Conservation (phyloP, 495 filamentous ascomycete genomes). For the Xylaria curta region DNA sequence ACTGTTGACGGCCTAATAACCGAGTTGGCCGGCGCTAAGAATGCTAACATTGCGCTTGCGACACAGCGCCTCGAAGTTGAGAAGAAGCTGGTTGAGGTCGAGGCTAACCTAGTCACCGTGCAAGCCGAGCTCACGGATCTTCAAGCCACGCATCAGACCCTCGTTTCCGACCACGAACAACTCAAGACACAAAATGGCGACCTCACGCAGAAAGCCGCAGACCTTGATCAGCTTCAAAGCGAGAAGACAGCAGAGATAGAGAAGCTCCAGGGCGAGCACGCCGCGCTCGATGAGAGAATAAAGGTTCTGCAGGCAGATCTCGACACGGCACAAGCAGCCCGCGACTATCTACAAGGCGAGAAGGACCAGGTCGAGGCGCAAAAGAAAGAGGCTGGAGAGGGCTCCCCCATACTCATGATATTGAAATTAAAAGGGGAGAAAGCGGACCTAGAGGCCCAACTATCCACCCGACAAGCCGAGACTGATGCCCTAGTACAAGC, state of each 20-base stretch:
- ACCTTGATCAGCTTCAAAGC: slow-evolving; percentile 37
- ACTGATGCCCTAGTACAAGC: slow-evolving; percentile 42
- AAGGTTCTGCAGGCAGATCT: slow-evolving; percentile 35
- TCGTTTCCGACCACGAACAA: slow-evolving; percentile 37
- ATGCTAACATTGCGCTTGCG: slow-evolving; percentile 41
- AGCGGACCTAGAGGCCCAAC: slow-evolving; percentile 41
- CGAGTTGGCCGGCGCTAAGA: slow-evolving; percentile 40
- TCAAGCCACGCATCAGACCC: slow-evolving; percentile 25
- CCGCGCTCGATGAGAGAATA: slow-evolving; percentile 34
- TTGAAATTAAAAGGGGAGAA: slow-evolving; percentile 37
- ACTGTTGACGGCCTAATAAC: slow-evolving; percentile 36
- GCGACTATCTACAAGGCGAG: slow-evolving; percentile 34
- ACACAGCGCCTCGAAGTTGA: slow-evolving; percentile 34
- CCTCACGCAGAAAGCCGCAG: slow-evolving; percentile 32
- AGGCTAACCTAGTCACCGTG: slow-evolving; percentile 31
- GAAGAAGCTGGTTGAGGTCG: slow-evolving; percentile 32
- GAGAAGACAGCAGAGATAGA: slow-evolving; percentile 33
- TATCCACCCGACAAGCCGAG: slow-evolving; percentile 43
- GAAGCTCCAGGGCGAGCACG: slow-evolving; percentile 29
- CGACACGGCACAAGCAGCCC: slow-evolving; percentile 30
- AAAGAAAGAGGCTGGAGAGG: slow-evolving; percentile 33
- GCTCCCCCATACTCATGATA: slow-evolving; percentile 19
- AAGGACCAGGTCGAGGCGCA: slow-evolving; percentile 34
- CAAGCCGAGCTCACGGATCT: slow-evolving; percentile 37
- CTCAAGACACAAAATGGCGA: slow-evolving; percentile 34